A percentile compares a stretch with the other conserved stretches of the same genome.
phyloP scores from a whole-genome alignment of 2,329 filamentous ascomycete species.

The Colletotrichum gloeosporioides region DNA sequence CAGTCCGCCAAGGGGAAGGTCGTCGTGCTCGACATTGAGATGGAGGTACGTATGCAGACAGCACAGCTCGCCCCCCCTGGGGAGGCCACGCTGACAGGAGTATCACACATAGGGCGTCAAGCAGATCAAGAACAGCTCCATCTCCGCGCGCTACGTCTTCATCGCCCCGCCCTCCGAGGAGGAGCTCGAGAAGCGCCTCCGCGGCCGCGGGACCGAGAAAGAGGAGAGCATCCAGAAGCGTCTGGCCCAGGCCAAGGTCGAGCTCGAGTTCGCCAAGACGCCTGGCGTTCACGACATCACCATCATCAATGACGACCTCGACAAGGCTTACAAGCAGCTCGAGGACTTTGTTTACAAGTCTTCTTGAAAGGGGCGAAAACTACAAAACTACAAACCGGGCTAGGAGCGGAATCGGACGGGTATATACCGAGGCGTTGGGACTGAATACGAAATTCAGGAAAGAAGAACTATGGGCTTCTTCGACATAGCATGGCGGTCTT shows the following conservation, averaged over 20 bases:
- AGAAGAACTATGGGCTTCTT: not conserved
- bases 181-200: constrained; percentile 75
- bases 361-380: not conserved
- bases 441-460: not conserved
- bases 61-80: not conserved
- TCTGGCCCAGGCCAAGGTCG: constrained; percentile 72
- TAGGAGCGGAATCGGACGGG: not conserved
- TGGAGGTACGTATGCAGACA: constrained; percentile 68
- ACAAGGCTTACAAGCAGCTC: constrained; percentile 56
- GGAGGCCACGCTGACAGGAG: not conserved
- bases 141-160: constrained; percentile 83
- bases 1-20: constrained; percentile 73
- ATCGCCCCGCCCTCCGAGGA: constrained; percentile 80
- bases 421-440: constrained; percentile 1
- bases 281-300: constrained; percentile 56
- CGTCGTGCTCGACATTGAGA: constrained; percentile 93
- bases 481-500: constrained; percentile 3
- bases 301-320: constrained; percentile 48
- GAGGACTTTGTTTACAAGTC: constrained; percentile 53
- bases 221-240: constrained; percentile 75
- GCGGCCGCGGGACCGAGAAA: constrained; percentile 78
- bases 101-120: constrained; percentile 70
- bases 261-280: constrained; percentile 75
- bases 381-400: not conserved
- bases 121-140: constrained; percentile 80